A percentile compares a stretch with the other conserved stretches of the same genome.
Evolutionary conservation across 2,329 filamentous ascomycete genomes (phyloP).

Genomic region (Chrysoporthe deuterocubensis): DNA sequence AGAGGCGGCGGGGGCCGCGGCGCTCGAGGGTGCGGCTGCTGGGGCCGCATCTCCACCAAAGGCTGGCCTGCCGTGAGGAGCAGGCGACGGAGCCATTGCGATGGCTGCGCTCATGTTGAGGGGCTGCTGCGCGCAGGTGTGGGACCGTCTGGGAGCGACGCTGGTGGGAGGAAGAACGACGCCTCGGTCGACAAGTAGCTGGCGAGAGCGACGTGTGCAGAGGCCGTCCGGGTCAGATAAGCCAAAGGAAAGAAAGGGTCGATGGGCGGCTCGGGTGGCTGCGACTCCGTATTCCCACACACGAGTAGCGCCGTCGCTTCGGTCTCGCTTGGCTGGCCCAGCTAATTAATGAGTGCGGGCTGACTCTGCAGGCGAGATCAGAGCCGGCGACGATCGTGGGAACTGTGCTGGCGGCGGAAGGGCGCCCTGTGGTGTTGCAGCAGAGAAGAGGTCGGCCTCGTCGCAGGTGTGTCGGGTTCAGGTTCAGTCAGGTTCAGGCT

Average conservation of each 20-base stretch:
- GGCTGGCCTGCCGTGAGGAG: conserved; percentile 66
- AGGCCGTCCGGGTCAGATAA: conserved; percentile 25
- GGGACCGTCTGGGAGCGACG: neutral
- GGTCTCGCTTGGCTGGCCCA: conserved; percentile 25
- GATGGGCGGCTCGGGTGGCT: conserved; percentile 27
- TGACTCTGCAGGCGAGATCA: conserved; percentile 14
- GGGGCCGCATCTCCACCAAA: conserved; percentile 57
- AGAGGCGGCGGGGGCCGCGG: conserved; percentile 37
- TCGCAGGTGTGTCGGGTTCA: too few relatives aligned
- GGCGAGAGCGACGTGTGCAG: conserved; percentile 15
- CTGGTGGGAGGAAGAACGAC: conserved; percentile 11
- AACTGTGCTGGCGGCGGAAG: conserved; percentile 1
- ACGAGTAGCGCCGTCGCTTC: conserved; percentile 21
- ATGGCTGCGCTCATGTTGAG: conserved; percentile 68
- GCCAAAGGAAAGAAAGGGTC: conserved; percentile 12
- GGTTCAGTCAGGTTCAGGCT: neutral
- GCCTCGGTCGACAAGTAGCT: neutral
- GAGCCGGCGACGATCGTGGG: conserved; percentile 6
- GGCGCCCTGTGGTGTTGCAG: neutral
- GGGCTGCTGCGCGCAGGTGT: conserved; percentile 15
- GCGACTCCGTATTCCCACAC: conserved; percentile 17
- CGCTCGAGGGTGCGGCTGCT: conserved; percentile 38
- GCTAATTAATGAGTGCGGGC: conserved; percentile 15
- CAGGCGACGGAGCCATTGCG: conserved; percentile 70
- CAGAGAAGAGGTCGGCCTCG: too few relatives aligned